Base-by-base conservation (phyloP, 2,329 filamentous ascomycete species). In the Epichloe baconii region DNA sequence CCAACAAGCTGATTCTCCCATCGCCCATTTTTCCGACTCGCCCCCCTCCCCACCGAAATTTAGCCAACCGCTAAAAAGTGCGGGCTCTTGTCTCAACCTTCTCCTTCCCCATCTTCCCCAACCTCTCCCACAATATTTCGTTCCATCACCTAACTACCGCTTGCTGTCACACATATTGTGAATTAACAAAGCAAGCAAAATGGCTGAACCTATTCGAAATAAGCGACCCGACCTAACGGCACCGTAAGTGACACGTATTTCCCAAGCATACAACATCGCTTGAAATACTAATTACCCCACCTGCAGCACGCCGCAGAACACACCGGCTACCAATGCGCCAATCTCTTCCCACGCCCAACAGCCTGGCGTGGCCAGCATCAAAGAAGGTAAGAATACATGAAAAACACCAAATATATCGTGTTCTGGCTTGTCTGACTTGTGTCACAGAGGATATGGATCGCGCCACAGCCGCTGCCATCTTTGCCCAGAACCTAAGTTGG, bases 281-380 rank as follows among this genome's bases (percentile, higher is more conserved):
- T 50, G 57, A 55, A 59, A 64, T 64, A 58, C 65, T 66, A 63
- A 68, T 60, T 68, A 68, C 65, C 66, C 67, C 65, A 64, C 64
- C 61, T 62, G 62, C 70, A 97, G 93, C 64, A 98, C 93, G 66
- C 93, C 93, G 65, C 93, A 98, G 74, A 98, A 98, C 77, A 98
- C 93, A 52, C 93, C 93, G 60, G 86, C 88, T 59, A 89, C 83
- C 73, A 90, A 91, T 75, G 93, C 94, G 60, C 93, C 93, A 58
- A 97, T 98, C 72, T 95, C 90, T 50, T 97, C 91, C 56, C 91
- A 93, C 71, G 93, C 94, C 61, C 89, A 95, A 74, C 88, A 95
- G 73, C 93, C 93, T 56, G 88, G 86, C 59, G 85, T 98, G 57
- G 77, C 88, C 59, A 96, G 88, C 71, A 97, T 98, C 75, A 93